Evolutionary conservation across 2,329 filamentous ascomycete species (phyloP).

Genomic region (Fusarium sp.): DNA sequence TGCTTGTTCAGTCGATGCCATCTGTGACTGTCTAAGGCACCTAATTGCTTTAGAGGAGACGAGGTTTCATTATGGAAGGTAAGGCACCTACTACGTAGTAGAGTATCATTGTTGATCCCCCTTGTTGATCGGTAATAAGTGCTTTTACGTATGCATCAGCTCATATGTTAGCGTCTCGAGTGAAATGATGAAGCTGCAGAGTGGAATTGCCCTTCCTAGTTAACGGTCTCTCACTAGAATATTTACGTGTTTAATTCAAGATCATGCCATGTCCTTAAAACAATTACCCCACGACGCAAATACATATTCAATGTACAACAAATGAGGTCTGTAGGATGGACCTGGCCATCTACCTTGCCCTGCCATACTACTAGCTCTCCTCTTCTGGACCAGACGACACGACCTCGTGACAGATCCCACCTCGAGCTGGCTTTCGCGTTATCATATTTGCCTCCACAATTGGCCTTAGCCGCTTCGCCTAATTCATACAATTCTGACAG

Average conservation of each 20-base stretch:
- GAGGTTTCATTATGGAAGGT: too few species aligned
- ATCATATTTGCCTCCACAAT: slow-evolving; percentile 3
- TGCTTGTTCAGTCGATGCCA: too few species aligned
- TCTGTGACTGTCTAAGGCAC: too few species aligned
- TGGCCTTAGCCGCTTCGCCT: not conserved
- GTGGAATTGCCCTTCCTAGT: not conserved
- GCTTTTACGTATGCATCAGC: too few species aligned
- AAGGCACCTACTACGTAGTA: too few species aligned
- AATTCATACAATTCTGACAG: not conserved
- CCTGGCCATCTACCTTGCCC: not conserved
- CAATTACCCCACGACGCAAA: slow-evolving; percentile 3
- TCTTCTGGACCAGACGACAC: slow-evolving; percentile 5
- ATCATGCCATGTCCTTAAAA: not conserved
- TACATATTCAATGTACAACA: not conserved
- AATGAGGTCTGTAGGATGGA: too few species aligned
- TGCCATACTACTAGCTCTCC: not conserved
- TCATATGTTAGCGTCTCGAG: too few species aligned
- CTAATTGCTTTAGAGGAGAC: too few species aligned
- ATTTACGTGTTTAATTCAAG: not conserved
- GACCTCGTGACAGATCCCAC: slow-evolving; percentile 22
- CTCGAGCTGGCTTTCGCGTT: slow-evolving; percentile 20
- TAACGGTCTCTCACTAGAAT: not conserved
- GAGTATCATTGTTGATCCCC: too few species aligned
- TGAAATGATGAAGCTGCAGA: not conserved
- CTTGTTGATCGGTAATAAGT: too few species aligned